Evolutionary conservation across 1,284 basidiomycete genomes (phyloP).

Genomic region (Austroboletus niveus): DNA sequence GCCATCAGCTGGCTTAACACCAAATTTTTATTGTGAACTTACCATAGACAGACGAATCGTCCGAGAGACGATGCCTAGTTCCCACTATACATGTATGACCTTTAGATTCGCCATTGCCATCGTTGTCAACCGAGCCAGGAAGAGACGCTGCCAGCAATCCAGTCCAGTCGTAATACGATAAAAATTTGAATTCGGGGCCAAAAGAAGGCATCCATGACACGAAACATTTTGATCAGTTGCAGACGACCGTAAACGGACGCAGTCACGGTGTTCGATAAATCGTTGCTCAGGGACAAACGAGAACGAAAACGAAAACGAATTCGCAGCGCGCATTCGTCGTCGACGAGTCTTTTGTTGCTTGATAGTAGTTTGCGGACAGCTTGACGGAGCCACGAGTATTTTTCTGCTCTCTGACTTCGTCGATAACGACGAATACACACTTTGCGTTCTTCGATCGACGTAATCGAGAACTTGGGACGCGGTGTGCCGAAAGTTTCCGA

Average conservation of each 20-base stretch:
- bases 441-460: too few relatives aligned
- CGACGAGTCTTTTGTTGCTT: conserved; percentile 64
- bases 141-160: conserved; percentile 54
- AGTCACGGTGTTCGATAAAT: neutral
- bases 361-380: conserved; percentile 68
- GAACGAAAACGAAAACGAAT: conserved; percentile 13
- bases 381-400: conserved; percentile 65
- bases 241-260: conserved; percentile 47
- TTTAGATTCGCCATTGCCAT: conserved; percentile 68
- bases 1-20: neutral
- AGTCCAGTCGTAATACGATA: conserved; percentile 80
- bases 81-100: conserved; percentile 65
- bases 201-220: conserved; percentile 69
- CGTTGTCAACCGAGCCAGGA: conserved; percentile 59
- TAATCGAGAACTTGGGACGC: too few relatives aligned
- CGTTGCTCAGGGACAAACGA: neutral
- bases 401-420: neutral
- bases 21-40: conserved; percentile 14
- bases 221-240: conserved; percentile 72
- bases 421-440: conserved; percentile 19
- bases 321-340: conserved; percentile 71
- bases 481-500: too few relatives aligned
- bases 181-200: conserved; percentile 65
- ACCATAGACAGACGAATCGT: conserved; percentile 71
- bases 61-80: conserved; percentile 74